Evolutionary conservation across 208 protist species (phyloP), one percentile per base, ranked within the genome.

Genomic region (Crithidia thermophila): DNA sequence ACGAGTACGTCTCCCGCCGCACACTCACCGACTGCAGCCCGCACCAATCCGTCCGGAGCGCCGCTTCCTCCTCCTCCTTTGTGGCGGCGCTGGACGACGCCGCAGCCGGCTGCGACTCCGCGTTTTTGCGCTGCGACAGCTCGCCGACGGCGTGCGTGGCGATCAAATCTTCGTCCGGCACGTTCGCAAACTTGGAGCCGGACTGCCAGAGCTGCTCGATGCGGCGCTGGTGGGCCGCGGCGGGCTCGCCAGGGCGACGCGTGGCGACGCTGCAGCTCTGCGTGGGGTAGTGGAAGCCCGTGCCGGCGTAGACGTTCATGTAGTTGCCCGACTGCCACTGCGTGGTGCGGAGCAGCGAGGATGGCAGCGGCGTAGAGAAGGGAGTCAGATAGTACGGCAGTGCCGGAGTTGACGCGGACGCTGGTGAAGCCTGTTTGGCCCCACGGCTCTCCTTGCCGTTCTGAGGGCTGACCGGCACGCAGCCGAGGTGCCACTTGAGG

Each of bases 91-190:
- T 49, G 9, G 20, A 8, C 39, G 56, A 1, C 11, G 70, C 0
- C 13, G 14, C 8, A 4, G 13, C 30, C 14, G 5, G 16, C 11
- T n/a, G 28, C 7, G 50, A 14, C 36, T 53, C 30, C 4, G 23
- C 47, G 13, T 56, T 37, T 20, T 75, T 75, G 39, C 64, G 62
- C 62, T 60, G 47, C 21, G 73, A 55, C 60, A 79, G 52, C 46
- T 79, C 65, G 31, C 51, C 50, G 9, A 79, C 65, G 8, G 66
- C 57, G 37, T 73, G 58, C 2, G 47, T 34, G n/a, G 51, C 55
- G 23, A 80, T 70, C 20, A 80, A 56, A 37, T 80, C 75, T 25
- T 80, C 75, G 40, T 80, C 75, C 13, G 67, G 50, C 33, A 75
- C 58, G 50, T 69, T 72, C 8, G 46, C 50, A 21, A 47, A 62